Evolutionary conservation across 805 yeast genomes (phyloP).

Genomic region (Starmerella kuoi): DNA sequence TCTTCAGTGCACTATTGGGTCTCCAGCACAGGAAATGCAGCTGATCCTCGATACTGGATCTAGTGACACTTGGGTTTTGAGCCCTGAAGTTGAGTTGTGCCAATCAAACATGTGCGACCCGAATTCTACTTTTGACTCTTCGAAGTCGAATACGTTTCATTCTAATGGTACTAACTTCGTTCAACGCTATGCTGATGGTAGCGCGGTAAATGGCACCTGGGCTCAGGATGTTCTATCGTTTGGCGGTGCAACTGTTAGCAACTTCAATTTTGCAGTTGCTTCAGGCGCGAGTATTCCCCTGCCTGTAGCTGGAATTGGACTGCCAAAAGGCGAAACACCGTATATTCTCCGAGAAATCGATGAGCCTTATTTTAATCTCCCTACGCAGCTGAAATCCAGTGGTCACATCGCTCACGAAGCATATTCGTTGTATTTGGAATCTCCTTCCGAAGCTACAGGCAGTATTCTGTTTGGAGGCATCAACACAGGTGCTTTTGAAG

Average conservation of each 20-base stretch:
- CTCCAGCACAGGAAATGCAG: constrained; percentile 38
- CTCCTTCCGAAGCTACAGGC: constrained; percentile 26
- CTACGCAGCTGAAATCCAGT: constrained; percentile 27
- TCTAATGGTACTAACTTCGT: constrained; percentile 12
- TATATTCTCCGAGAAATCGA: too few relatives aligned
- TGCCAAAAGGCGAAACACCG: constrained; percentile 25
- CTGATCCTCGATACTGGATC: constrained; percentile 59
- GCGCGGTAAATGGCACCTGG: constrained; percentile 34
- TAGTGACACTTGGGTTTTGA: constrained; percentile 47
- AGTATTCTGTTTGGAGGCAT: constrained; percentile 35
- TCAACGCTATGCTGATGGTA: constrained; percentile 28
- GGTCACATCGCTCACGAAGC: constrained; percentile 34
- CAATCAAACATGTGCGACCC: not conserved
- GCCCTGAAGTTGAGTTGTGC: not conserved
- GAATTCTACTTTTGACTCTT: constrained; percentile 18
- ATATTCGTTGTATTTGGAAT: constrained; percentile 37
- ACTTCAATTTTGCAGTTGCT: constrained; percentile 62
- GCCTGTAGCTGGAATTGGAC: constrained; percentile 37
- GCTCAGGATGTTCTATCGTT: constrained; percentile 43
- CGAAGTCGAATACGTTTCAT: constrained; percentile 19
- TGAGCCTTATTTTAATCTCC: constrained; percentile 29
- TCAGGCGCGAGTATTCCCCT: constrained; percentile 47
- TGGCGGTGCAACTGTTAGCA: constrained; percentile 35
- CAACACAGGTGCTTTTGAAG: constrained; percentile 43
- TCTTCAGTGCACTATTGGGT: constrained; percentile 34